Evolutionary conservation across 345 rosid genomes (phyloP).

Genomic region (Corchorus olitorius): DNA sequence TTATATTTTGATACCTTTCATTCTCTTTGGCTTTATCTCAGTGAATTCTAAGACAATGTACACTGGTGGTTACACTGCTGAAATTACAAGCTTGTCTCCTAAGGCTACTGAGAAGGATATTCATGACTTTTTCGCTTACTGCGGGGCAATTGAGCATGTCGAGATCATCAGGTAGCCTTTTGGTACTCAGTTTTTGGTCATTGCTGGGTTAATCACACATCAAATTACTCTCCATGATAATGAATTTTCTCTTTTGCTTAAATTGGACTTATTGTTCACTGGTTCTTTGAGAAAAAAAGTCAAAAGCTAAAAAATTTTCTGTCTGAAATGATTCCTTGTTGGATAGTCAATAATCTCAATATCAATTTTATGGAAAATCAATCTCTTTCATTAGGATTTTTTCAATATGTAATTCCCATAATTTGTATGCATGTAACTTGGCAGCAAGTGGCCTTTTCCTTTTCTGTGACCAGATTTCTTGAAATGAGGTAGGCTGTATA

Average conservation of each 20-base stretch:
- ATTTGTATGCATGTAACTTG: not conserved
- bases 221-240: not conserved
- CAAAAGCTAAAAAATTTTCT: conserved; percentile 13
- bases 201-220: not conserved
- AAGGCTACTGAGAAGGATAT: conserved; percentile 73
- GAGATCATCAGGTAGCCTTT: conserved; percentile 69
- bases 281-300: conserved; percentile 2
- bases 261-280: not conserved
- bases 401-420: not conserved
- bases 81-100: conserved; percentile 76
- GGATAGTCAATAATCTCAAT: not conserved
- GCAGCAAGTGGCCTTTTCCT: not conserved
- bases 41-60: conserved; percentile 43
- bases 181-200: conserved; percentile 4
- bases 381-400: not conserved
- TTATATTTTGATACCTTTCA: conserved; percentile 15
- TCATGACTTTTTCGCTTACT: conserved; percentile 64
- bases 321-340: conserved; percentile 8
- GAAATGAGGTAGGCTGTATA: conserved; percentile 8
- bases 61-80: conserved; percentile 73
- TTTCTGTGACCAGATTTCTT: conserved; percentile 15
- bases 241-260: not conserved
- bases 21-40: not conserved
- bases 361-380: conserved; percentile 7
- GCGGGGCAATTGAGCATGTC: conserved; percentile 66